phyloP scores from a whole-genome alignment of 768 basidiomycete species.

The Hypholoma fasciculare region DNA sequence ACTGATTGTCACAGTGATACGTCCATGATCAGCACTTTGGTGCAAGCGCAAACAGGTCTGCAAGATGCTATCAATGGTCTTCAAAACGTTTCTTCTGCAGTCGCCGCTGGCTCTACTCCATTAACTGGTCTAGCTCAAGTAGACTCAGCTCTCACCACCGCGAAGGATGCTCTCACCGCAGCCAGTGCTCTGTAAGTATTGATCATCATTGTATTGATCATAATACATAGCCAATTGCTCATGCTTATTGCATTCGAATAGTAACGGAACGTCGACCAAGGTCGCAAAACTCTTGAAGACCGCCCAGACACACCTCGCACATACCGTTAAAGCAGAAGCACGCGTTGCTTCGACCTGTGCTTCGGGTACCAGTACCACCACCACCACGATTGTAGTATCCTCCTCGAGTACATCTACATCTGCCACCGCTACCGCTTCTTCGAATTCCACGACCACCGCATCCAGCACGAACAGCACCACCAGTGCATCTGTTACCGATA shows the following conservation, averaged over 20 bases:
- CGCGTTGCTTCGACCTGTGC: conserved; percentile 1
- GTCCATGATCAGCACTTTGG: conserved; percentile 4
- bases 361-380: not conserved
- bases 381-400: not conserved
- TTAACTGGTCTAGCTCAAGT: conserved; percentile 1
- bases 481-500: conserved; percentile 1
- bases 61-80: conserved; percentile 7
- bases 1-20: conserved; percentile 2
- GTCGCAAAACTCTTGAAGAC: not conserved
- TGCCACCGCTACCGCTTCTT: not conserved
- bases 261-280: not conserved
- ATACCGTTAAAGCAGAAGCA: not conserved
- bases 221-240: too few relatives aligned
- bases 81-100: conserved; percentile 1
- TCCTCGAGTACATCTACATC: not conserved
- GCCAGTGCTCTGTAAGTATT: not conserved
- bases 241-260: not conserved
- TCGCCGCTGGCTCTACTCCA: conserved; percentile 5
- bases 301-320: not conserved
- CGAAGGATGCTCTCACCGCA: conserved; percentile 6
- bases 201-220: too few relatives aligned
- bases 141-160: conserved; percentile 3
- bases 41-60: conserved; percentile 7
- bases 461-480: not conserved
- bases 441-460: not conserved